Evolutionary conservation across 2,329 filamentous ascomycete species (phyloP), one percentile per base, ranked within the genome.

Genomic region (Macroventuria anomochaeta): DNA sequence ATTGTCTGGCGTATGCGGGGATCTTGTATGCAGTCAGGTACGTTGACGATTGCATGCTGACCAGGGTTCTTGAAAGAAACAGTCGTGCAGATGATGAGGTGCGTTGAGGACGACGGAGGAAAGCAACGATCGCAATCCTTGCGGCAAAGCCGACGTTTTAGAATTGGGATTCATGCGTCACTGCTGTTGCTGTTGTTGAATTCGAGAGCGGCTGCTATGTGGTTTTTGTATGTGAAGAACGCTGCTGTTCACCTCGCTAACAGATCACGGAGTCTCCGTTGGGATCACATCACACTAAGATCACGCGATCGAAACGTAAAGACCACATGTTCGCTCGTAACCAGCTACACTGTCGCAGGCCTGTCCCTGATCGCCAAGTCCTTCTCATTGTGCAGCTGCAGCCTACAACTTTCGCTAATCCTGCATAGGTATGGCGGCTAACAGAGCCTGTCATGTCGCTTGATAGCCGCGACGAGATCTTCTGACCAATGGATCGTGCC

Each of bases 361-460:
- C 15, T 44, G 20, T 44, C 32, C 40, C 26, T 33, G 26, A 18
- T 42, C 34, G 41, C 41, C 36, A 46, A 26, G 29, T 18, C 21
- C 5, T 21, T 28, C 34, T 33, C 48, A n/a, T 34, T 33, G 8
- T 26, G 29, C 13, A 31, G 36, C 50, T 43, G 26, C 50, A 38
- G 32, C 18, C 18, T 39, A 20, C 44, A 40, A 32, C 25, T 25
- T 28, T 52, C 42, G 42, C 43, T 38, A 28, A 53, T 38, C 26
- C 26, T 13, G 28, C 32, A 37, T 7, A 15, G 15, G 6, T 7
- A 41, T 15, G 33, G 43, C 38, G 38, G 25, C 38, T 48, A 48
- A 17, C n/a, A 3, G 17, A 36, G 25, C 15, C 40, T 29, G 15
- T 36, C 36, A 28, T 25, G 13, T 43, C 15, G 20, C 26, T 43